Conservation (phyloP, 108 stramenopile species). For the Cyclostephanos invisitatus region DNA sequence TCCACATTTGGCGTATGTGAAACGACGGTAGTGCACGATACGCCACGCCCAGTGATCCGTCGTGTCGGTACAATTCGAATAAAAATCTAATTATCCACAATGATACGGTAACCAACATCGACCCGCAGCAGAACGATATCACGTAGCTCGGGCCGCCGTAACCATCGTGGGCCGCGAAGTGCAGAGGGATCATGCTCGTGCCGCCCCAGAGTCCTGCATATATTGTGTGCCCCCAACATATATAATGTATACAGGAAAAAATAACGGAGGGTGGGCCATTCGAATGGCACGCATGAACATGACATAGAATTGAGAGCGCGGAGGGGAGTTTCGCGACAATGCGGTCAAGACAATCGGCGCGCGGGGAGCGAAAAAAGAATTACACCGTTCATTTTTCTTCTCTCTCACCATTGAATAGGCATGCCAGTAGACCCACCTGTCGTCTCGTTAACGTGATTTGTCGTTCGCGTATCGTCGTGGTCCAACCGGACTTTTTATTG, state of each 20-base stretch:
- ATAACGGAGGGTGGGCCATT: too few species aligned
- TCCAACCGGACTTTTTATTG: too few species aligned
- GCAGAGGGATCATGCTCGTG: constrained; percentile 66
- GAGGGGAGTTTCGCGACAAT: too few species aligned
- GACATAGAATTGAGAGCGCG: too few species aligned
- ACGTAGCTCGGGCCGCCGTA: constrained; percentile 52
- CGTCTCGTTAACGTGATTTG: constrained; percentile 43
- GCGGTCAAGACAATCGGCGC: too few species aligned
- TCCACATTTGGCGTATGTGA: constrained; percentile 59
- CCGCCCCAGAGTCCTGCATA: too few species aligned
- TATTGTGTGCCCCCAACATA: too few species aligned
- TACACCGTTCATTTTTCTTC: too few species aligned
- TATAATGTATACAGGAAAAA: too few species aligned
- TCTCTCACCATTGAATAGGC: constrained; percentile 66
- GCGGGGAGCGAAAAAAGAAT: too few species aligned
- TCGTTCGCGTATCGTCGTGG: constrained; percentile 35
- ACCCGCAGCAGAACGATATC: constrained; percentile 55
- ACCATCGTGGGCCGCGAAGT: constrained; percentile 52
- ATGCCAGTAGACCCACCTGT: constrained; percentile 63
- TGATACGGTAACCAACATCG: constrained; percentile 47
- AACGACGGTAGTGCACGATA: constrained; percentile 53
- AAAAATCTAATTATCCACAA: constrained; percentile 53
- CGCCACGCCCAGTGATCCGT: constrained; percentile 26
- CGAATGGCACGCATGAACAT: too few species aligned
- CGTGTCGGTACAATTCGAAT: constrained; percentile 19